Evolutionary conservation across 164 flowering plant species (phyloP).

Genomic region (Houttuynia cordata): DNA sequence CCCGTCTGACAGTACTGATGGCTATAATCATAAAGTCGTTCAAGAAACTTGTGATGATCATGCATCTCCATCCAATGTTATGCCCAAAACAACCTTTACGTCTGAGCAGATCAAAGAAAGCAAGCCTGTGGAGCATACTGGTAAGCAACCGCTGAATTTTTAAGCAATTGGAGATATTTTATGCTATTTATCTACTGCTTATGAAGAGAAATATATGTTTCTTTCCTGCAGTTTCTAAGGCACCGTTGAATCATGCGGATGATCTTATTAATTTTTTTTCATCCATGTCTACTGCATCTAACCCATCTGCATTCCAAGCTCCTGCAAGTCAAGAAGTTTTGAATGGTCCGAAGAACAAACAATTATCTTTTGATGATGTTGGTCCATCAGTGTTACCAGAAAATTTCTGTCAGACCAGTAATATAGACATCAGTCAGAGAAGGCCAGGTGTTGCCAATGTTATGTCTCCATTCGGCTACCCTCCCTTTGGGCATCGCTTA

Average conservation of each 20-base stretch:
- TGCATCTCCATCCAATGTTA: neutral
- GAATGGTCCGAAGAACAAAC: conserved; percentile 2
- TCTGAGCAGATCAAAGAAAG: neutral
- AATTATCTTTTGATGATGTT: neutral
- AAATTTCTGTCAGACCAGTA: neutral
- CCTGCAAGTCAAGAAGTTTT: neutral
- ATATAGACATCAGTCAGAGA: neutral
- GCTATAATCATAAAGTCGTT: neutral
- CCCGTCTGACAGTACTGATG: conserved; percentile 5
- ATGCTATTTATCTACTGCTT: neutral
- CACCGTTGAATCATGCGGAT: neutral
- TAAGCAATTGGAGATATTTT: neutral
- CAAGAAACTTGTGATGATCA: neutral
- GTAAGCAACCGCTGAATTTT: neutral
- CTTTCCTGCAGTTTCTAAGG: neutral
- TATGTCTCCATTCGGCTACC: conserved; percentile 1
- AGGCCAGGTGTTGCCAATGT: conserved; percentile 7
- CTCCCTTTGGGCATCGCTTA: conserved; percentile 5
- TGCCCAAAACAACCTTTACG: neutral
- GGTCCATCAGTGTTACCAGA: neutral
- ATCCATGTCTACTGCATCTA: neutral
- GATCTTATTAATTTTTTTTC: neutral
- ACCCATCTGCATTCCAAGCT: neutral
- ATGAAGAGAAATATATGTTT: neutral
- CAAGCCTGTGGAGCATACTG: neutral